Evolutionary conservation across 805 yeast genomes (phyloP).

Genomic region (Metschnikowia shivogae): DNA sequence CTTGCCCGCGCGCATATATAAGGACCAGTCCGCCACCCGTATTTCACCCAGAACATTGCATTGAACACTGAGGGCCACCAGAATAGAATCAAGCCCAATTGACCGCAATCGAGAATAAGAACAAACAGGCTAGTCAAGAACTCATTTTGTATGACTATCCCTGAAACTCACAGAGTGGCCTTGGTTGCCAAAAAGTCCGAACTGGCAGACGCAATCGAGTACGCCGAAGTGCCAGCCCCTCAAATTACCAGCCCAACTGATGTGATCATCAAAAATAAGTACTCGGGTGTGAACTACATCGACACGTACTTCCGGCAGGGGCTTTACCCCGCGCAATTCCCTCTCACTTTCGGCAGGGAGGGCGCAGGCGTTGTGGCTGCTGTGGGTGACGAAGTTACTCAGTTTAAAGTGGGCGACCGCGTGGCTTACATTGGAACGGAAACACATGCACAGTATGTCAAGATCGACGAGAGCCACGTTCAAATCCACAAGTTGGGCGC

Average conservation of each 20-base stretch:
- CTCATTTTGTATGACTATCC: constrained; percentile 29
- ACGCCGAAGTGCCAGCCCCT: constrained; percentile 60
- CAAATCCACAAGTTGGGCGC: constrained; percentile 30
- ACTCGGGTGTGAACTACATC: constrained; percentile 77
- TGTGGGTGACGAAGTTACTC: constrained; percentile 54
- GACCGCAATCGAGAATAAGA: no score
- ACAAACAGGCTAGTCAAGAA: no score
- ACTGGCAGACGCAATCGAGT: constrained; percentile 52
- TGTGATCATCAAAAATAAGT: constrained; percentile 66
- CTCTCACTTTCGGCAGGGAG: constrained; percentile 68
- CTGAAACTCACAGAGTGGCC: constrained; percentile 54
- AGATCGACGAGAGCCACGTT: constrained; percentile 32
- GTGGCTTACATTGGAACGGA: constrained; percentile 50
- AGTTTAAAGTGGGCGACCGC: constrained; percentile 63
- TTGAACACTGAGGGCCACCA: no score
- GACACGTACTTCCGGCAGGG: constrained; percentile 84
- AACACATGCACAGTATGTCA: constrained; percentile 75
- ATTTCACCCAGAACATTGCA: no score
- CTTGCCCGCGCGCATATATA: no score
- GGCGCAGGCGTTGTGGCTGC: constrained; percentile 69
- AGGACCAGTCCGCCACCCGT: no score
- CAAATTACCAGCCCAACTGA: constrained; percentile 46
- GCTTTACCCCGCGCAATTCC: constrained; percentile 56
- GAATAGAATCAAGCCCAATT: no score
- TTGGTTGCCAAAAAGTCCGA: constrained; percentile 53